Evolutionary conservation across 371 early-diverging fungal species (phyloP), one percentile per base, ranked within the genome.

Genomic region (Circinella umbellata): DNA sequence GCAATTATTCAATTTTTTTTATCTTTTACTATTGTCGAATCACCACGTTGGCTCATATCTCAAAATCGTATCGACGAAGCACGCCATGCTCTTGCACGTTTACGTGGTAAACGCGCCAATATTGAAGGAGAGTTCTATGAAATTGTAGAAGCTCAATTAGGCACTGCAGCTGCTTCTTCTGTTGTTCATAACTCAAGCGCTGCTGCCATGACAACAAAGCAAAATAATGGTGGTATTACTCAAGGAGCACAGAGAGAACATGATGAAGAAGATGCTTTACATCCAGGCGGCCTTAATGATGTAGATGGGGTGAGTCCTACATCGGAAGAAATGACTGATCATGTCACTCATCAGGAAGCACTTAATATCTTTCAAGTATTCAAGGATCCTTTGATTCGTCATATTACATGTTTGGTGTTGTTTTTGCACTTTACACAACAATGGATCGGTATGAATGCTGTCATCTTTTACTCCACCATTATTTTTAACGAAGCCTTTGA

Each of bases 371-470:
- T 65, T 5, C 72, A 73, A 7, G 67, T 87, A 27, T 78, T 84
- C 69, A 69, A 60, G 11, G 78, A 81, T 57, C 74, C 76, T 17
- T 49, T 68, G 36, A 77, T 80, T 38, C 68, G 78, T 4, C 91
- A 91, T 61, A 73, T 87, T 34, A 63, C 82, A 61, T 75, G 80
- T 54, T 77, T 82, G 48, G 76, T 81, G 0, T 76, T 83, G 48
- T 71, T 88, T n/a, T 91, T 93, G 68, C 85, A 86, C 54, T 74
- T 78, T 20, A 69, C 75, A n/a, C 94, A 93, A 69, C 95, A 95
- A 74, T 83, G 92, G 17, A 89, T 90, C 42, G 95, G 96, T 53
- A 94, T 96, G 84, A 95, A 95, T 72, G 94, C 90, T 59, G 85
- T 93, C 67, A 80, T 90, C 66, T 86, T 89, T 71, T 95, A 91